Base-by-base conservation (phyloP, 345 rosid species). In the Dipteronia sinensis region DNA sequence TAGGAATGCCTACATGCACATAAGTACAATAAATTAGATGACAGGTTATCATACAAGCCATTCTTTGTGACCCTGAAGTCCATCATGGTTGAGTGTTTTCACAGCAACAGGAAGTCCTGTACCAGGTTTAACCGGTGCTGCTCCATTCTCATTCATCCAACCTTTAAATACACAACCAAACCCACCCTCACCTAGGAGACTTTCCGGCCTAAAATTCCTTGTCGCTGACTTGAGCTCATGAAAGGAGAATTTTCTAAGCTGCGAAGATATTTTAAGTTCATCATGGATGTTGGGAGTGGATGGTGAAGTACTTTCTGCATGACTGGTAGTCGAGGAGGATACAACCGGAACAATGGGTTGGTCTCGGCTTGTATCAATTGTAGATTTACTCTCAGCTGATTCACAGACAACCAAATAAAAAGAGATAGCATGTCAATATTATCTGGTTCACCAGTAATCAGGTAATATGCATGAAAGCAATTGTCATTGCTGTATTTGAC, bases 61-160 rank as follows among this genome's bases (percentile, higher is more conserved):
- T 78, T 88, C 91, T 85, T 85, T 83, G 51, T 85, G 91, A 75
- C 91, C 91, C 81, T 88, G 91, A 59, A 86, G 83, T 46, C 91
- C 89, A 55, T 85, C 87, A 61, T 78, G 86, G 69, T 88, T 88
- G 16, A 86, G 87, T 40, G 81, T 88, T 77, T 88, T 88, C 27
- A 86, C 85, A 3, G 91, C 91, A 67, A 86, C 88, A 63, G 88
- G 51, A 6, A 86, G 61, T 12, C 89, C 89, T 6, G 75, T 74
- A 8, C 91, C 88, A 70, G 85, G 85, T 76, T 82, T 88, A 31
- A 75, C 82, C 0, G 84, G 75, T 74, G 82, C 29, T 46, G 82
- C 80, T 73, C 89, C 83, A 56, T 67, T 71, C 70, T 85, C 85
- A 67, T 76, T 77, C 70, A 88, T 83, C 89, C 89, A 88, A 22